These are phyloP conservation scores for Beauveria varroae DNA, from an alignment of 2,329 filamentous ascomycete genomes.

Conservation along the genomic window DNA sequence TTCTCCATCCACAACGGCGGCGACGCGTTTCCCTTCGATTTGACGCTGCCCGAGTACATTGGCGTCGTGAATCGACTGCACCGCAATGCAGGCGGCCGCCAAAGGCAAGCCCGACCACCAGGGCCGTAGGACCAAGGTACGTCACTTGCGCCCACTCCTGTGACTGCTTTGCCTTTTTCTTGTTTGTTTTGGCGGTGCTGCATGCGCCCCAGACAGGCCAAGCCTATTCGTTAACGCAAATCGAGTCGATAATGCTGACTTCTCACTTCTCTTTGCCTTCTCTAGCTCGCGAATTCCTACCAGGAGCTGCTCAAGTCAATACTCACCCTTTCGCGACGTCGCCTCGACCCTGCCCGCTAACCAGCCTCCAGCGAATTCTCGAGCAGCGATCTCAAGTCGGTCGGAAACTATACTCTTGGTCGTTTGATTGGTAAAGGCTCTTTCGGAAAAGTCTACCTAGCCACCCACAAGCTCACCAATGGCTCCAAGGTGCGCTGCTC, in stretches of 20 bases:
- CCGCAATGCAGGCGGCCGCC: slow-evolving; percentile 25
- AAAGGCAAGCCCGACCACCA: slow-evolving; percentile 51
- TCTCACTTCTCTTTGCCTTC: background rate
- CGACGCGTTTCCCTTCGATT: background rate
- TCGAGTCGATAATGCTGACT: background rate
- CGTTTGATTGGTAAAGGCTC: slow-evolving; percentile 93
- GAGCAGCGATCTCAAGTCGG: slow-evolving; percentile 79
- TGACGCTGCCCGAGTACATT: background rate
- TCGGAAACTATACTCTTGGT: slow-evolving; percentile 91
- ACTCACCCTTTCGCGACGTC: slow-evolving; percentile 10
- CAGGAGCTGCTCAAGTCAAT: slow-evolving; percentile 89
- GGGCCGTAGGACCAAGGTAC: slow-evolving; percentile 55
- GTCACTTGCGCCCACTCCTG: slow-evolving; percentile 13
- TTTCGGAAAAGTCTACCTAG: slow-evolving; percentile 97
- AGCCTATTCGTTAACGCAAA: background rate
- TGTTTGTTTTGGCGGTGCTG: background rate
- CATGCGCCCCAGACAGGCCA: background rate
- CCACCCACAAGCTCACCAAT: slow-evolving; percentile 94
- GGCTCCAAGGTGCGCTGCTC: slow-evolving; percentile 71
- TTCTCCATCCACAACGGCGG: background rate
- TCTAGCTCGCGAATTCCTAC: slow-evolving; percentile 89
- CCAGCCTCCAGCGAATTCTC: slow-evolving; percentile 74
- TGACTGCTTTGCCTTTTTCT: background rate
- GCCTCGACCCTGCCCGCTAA: slow-evolving; percentile 10
- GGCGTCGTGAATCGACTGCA: background rate